Conservation (phyloP, 495 filamentous ascomycete species). For the Penicillium arizonense region DNA sequence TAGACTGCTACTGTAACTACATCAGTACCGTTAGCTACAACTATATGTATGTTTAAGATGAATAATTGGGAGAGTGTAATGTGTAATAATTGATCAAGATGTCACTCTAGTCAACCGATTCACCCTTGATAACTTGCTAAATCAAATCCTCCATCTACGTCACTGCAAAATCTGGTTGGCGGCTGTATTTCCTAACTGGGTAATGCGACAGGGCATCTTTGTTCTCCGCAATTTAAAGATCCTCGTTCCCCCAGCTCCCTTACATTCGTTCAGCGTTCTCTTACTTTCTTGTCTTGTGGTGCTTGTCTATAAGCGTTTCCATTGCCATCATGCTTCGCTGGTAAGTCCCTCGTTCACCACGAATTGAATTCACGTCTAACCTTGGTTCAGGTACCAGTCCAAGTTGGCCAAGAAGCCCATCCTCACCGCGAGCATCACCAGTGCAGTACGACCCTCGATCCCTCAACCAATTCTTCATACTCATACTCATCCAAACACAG, state of each 20-base stretch:
- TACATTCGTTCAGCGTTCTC: not conserved
- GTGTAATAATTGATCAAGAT: too few relatives aligned
- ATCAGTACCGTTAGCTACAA: too few relatives aligned
- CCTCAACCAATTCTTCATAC: not conserved
- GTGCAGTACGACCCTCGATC: conserved; percentile 51
- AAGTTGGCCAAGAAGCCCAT: conserved; percentile 78
- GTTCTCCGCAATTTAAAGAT: conserved; percentile 32
- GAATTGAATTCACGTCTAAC: conserved; percentile 8
- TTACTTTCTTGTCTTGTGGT: conserved; percentile 3
- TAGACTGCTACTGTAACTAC: too few relatives aligned
- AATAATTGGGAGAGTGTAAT: too few relatives aligned
- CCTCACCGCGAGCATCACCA: conserved; percentile 85
- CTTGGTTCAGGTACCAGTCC: conserved; percentile 73
- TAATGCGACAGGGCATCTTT: conserved; percentile 7
- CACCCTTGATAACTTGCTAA: too few relatives aligned
- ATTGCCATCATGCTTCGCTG: conserved; percentile 42
- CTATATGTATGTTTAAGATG: too few relatives aligned
- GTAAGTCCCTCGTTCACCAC: conserved; percentile 19
- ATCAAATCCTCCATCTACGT: not conserved
- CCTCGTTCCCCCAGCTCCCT: conserved; percentile 4
- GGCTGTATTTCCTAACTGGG: conserved; percentile 20
- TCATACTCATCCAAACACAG: conserved; percentile 30
- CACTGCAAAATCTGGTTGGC: conserved; percentile 9
- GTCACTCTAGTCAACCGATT: too few relatives aligned
- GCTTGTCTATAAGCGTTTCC: conserved; percentile 5